Conservation (phyloP, 345 rosid species). For the Odontarrhena argentea region DNA sequence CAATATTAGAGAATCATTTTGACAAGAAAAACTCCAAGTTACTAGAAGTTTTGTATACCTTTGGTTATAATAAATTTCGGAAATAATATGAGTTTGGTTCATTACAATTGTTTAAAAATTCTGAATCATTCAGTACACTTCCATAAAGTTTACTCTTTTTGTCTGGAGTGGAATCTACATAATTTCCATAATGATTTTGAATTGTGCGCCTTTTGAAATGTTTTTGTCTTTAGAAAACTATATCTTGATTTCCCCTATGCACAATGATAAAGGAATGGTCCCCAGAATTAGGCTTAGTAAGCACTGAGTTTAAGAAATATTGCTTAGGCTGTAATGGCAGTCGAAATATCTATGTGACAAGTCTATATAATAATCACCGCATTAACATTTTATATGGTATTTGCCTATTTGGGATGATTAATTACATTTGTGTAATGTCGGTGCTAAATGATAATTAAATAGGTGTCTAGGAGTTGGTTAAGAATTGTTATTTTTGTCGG, state of each 20-base stretch:
- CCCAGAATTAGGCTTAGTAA: slow-evolving; percentile 25
- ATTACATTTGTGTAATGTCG: slow-evolving; percentile 28
- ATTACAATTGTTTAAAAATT: neutral
- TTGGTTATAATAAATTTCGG: neutral
- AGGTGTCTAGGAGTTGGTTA: slow-evolving; percentile 36
- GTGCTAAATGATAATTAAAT: slow-evolving; percentile 32
- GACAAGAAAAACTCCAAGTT: neutral
- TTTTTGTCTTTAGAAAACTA: neutral
- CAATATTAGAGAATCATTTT: neutral
- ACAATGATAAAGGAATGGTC: slow-evolving; percentile 26
- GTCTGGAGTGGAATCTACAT: neutral
- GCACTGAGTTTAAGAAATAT: slow-evolving; percentile 31
- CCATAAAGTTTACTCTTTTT: neutral
- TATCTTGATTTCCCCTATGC: slow-evolving; percentile 16
- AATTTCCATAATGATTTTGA: neutral
- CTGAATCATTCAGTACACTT: neutral
- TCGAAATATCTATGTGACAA: slow-evolving; percentile 26
- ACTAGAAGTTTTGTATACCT: neutral
- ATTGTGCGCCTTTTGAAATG: slow-evolving; percentile 2
- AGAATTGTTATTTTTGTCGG: slow-evolving; percentile 16
- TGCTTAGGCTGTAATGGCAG: slow-evolving; percentile 22
- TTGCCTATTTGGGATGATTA: slow-evolving; percentile 2
- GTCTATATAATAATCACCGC: slow-evolving; percentile 34
- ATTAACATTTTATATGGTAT: slow-evolving; percentile 2
- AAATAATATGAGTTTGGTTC: neutral